Percentiles rank a stretch among this genome's conserved stretches.
phyloP scores from a whole-genome alignment of 345 rosid species.

The Aurinia saxatilis region DNA sequence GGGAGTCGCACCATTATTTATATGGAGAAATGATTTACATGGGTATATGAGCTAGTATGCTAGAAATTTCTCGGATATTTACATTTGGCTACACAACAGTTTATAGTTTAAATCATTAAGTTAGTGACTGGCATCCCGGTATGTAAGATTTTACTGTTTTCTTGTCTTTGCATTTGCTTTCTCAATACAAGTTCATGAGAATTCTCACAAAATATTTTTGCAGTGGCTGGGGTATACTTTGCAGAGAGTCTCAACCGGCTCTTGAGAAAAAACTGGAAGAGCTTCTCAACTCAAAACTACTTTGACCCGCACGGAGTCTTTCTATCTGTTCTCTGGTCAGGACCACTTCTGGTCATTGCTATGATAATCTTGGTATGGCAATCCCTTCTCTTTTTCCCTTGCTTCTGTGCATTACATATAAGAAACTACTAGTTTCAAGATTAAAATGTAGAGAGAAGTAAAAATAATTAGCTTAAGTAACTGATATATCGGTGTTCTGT shows the following conservation, averaged over 20 bases:
- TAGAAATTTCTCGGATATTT: not conserved
- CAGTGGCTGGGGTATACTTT: slow-evolving; percentile 85
- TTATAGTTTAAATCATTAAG: not conserved
- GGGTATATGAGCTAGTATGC: not conserved
- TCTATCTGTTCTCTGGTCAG: slow-evolving; percentile 85
- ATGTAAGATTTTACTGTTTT: not conserved
- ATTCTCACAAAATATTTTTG: not conserved
- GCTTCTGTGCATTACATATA: not conserved
- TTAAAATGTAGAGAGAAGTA: not conserved
- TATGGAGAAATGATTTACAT: too few species aligned
- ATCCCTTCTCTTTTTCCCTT: not conserved
- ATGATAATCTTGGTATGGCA: slow-evolving; percentile 65
- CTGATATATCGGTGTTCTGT: not conserved
- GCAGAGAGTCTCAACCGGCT: slow-evolving; percentile 74
- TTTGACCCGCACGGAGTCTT: slow-evolving; percentile 83
- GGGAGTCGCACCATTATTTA: not conserved
- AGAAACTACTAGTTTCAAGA: not conserved
- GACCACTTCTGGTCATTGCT: slow-evolving; percentile 80
- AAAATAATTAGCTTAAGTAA: not conserved
- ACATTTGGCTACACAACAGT: not conserved
- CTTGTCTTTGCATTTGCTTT: slow-evolving; percentile 1
- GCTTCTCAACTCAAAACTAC: slow-evolving; percentile 85
- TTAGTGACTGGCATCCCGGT: not conserved
- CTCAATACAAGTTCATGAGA: not conserved
- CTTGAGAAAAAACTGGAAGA: slow-evolving; percentile 62